Conservation (phyloP, 306 rosid species). For the Acacia acuminata region DNA sequence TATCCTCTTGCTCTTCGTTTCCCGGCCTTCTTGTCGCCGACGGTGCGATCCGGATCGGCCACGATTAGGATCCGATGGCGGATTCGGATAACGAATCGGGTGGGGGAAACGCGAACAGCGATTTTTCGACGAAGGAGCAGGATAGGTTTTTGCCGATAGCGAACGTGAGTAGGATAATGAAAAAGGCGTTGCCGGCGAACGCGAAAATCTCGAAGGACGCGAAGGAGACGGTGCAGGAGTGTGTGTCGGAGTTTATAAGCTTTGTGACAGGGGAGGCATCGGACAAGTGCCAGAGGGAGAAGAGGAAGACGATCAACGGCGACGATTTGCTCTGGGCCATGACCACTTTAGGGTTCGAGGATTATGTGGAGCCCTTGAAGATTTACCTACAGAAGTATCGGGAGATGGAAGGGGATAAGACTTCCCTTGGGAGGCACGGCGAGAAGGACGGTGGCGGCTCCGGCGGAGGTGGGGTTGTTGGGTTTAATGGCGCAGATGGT, state of each 20-base stretch:
- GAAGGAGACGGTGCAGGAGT: conserved; percentile 68
- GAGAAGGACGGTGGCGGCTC: conserved; percentile 47
- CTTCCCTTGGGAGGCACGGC: conserved; percentile 39
- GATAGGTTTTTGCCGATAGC: conserved; percentile 73
- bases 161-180: conserved; percentile 76
- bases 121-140: conserved; percentile 56
- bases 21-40: not conserved
- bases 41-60: not conserved
- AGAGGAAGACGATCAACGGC: conserved; percentile 77
- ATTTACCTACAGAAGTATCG: conserved; percentile 62
- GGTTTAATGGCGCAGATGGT: conserved; percentile 47
- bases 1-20: not conserved
- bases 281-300: conserved; percentile 75
- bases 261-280: conserved; percentile 71
- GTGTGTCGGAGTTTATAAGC: conserved; percentile 72
- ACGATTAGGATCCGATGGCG: conserved; percentile 43
- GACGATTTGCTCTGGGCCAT: conserved; percentile 73
- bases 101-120: conserved; percentile 38
- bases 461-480: conserved; percentile 33
- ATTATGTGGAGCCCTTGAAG: conserved; percentile 65
- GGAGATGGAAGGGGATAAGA: conserved; percentile 70
- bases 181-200: conserved; percentile 77
- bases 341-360: conserved; percentile 70
- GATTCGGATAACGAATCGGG: conserved; percentile 81
- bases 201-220: conserved; percentile 75